These are phyloP conservation scores for Vanrija sp. DNA, from an alignment of 1,284 basidiomycete species.

Conservation along the genomic window DNA sequence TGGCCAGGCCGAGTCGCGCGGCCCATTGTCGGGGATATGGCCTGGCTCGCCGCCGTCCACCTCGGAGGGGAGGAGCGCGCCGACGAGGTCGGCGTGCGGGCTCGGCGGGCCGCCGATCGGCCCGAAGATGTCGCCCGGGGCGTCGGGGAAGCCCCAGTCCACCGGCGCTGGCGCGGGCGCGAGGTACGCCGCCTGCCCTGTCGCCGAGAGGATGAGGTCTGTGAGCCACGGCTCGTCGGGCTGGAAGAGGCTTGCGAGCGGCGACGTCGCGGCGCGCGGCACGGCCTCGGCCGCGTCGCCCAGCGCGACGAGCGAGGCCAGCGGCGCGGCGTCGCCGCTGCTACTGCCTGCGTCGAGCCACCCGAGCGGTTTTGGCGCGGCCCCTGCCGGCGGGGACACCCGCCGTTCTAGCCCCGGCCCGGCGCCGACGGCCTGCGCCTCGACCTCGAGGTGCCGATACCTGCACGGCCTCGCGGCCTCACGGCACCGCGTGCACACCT, in stretches of 20 bases:
- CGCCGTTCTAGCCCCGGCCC: neutral
- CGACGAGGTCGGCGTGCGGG: conserved; percentile 3
- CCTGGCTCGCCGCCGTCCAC: conserved; percentile 10
- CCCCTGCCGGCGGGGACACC: too few relatives aligned
- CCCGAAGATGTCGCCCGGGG: conserved; percentile 15
- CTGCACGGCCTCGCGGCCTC: conserved; percentile 2
- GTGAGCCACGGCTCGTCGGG: conserved; percentile 3
- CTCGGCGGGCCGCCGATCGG: conserved; percentile 13
- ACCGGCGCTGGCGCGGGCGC: neutral
- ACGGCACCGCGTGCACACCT: conserved; percentile 12
- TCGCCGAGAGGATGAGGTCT: conserved; percentile 10
- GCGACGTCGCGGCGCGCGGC: neutral
- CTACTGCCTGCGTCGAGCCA: neutral
- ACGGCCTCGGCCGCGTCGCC: neutral
- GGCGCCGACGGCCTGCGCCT: neutral
- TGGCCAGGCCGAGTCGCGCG: conserved; percentile 19
- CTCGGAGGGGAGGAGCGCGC: conserved; percentile 10
- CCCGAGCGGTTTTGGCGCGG: neutral
- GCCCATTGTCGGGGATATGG: conserved; percentile 19
- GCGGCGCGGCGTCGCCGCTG: neutral
- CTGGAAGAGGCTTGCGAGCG: neutral
- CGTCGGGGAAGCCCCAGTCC: conserved; percentile 16
- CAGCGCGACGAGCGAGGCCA: neutral
- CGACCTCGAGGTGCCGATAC: conserved; percentile 12
- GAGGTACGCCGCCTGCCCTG: conserved; percentile 1